phyloP scores from a whole-genome alignment of 1,284 basidiomycete species.

The Boletellus deceptivus region DNA sequence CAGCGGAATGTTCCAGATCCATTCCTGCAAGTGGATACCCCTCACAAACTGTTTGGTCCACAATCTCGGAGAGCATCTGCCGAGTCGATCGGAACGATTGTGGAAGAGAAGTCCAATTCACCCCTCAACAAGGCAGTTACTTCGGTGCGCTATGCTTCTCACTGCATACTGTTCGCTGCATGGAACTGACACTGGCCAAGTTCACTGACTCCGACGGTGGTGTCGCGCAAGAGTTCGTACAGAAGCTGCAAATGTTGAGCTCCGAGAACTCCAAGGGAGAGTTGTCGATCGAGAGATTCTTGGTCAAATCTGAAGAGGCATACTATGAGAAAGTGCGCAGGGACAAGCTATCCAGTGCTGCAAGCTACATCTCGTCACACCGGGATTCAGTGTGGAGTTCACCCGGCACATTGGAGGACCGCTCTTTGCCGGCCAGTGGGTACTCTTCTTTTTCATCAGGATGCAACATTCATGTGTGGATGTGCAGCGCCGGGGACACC shows the following conservation, averaged over 20 bases:
- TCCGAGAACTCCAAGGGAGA: slow-evolving; percentile 88
- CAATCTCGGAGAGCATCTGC: slow-evolving; percentile 80
- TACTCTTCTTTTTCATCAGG: slow-evolving; percentile 15
- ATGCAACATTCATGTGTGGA: slow-evolving; percentile 9
- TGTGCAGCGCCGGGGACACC: slow-evolving; percentile 48
- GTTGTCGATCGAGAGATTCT: slow-evolving; percentile 86
- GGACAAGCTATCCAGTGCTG: slow-evolving; percentile 78
- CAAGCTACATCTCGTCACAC: slow-evolving; percentile 73
- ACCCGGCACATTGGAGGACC: slow-evolving; percentile 45
- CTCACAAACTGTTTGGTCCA: slow-evolving; percentile 72
- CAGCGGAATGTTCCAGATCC: slow-evolving; percentile 77
- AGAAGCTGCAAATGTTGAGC: slow-evolving; percentile 75
- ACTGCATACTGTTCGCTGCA: neutral
- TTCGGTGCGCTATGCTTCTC: slow-evolving; percentile 50
- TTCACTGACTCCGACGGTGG: slow-evolving; percentile 92
- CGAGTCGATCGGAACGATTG: slow-evolving; percentile 85
- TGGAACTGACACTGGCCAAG: slow-evolving; percentile 35
- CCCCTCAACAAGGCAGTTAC: slow-evolving; percentile 91
- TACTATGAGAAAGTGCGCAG: slow-evolving; percentile 89
- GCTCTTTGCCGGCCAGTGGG: slow-evolving; percentile 76
- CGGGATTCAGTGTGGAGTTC: slow-evolving; percentile 82
- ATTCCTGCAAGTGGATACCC: slow-evolving; percentile 57
- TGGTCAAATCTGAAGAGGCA: slow-evolving; percentile 87
- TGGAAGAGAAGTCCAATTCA: slow-evolving; percentile 85
- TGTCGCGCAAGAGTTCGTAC: slow-evolving; percentile 85